Conservation (phyloP, 1,284 basidiomycete species). For the Cutaneotrichosporon sp. region DNA sequence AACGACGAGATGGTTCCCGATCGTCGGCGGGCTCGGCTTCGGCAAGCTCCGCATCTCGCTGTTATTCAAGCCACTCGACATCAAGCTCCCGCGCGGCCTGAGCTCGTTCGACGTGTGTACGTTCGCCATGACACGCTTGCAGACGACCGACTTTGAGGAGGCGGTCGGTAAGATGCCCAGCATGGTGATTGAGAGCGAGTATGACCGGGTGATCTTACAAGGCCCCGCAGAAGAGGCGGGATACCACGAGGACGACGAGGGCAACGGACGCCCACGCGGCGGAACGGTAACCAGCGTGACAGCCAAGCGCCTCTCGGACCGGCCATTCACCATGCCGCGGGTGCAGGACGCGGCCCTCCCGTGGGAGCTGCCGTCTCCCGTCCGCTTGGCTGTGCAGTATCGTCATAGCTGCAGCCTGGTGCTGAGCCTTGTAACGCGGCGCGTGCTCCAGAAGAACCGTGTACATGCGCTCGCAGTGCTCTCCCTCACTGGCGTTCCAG, state of each 20-base stretch:
- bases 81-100: slow-evolving; percentile 40
- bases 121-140: slow-evolving; percentile 37
- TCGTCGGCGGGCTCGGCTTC: slow-evolving; percentile 50
- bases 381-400: slow-evolving; percentile 48
- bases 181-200: slow-evolving; percentile 43
- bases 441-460: slow-evolving; percentile 43
- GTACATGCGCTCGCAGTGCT: slow-evolving; percentile 40
- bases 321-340: background rate
- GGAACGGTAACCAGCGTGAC: background rate
- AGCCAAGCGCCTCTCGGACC: background rate
- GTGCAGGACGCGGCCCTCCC: background rate
- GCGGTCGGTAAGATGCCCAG: slow-evolving; percentile 27
- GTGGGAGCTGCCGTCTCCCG: slow-evolving; percentile 32
- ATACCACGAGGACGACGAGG: background rate
- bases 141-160: slow-evolving; percentile 25
- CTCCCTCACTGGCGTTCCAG: slow-evolving; percentile 38
- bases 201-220: slow-evolving; percentile 25
- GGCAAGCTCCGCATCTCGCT: slow-evolving; percentile 50
- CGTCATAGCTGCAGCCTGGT: slow-evolving; percentile 50
- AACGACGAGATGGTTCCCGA: slow-evolving; percentile 48
- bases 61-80: slow-evolving; percentile 53
- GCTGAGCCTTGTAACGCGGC: slow-evolving; percentile 37
- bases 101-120: slow-evolving; percentile 50
- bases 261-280: background rate
- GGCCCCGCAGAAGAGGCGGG: background rate